Evolutionary conservation across 2,329 filamentous ascomycete species (phyloP).

Genomic region (Verticillium klebahnii): DNA sequence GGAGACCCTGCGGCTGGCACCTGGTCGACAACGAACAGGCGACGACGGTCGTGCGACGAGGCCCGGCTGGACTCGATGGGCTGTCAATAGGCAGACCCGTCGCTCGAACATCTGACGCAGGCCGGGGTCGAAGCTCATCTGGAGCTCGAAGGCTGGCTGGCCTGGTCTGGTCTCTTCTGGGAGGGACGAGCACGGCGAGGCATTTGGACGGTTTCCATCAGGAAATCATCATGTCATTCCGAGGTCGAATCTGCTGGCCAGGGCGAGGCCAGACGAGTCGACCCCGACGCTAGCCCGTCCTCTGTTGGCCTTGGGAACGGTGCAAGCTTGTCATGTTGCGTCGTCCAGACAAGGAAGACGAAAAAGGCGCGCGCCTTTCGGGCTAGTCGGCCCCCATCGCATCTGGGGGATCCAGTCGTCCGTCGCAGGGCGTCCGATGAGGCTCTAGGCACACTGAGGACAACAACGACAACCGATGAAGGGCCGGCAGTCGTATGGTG

Average conservation of each 20-base stretch:
- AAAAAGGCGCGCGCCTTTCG: not conserved
- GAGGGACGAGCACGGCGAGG: not conserved
- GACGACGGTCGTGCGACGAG: no score
- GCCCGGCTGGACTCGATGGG: no score
- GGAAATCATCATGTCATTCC: not conserved
- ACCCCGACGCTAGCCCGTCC: not conserved
- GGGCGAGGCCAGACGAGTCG: not conserved
- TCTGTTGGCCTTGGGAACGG: not conserved
- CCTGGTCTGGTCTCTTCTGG: not conserved
- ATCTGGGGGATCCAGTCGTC: not conserved
- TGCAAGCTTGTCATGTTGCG: not conserved
- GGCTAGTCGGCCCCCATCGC: not conserved
- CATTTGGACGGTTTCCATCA: not conserved
- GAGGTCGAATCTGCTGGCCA: not conserved
- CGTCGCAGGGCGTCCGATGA: not conserved
- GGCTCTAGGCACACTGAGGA: not conserved
- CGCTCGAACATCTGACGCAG: no score
- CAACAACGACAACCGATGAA: not conserved
- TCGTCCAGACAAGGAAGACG: not conserved
- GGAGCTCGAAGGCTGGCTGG: no score
- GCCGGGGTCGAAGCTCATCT: no score
- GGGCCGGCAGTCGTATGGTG: not conserved
- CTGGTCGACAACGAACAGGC: not conserved
- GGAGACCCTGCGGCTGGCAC: not conserved
- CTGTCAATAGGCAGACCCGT: not conserved